Evolutionary conservation across 805 yeast genomes (phyloP), one percentile per base, ranked within the genome.

Genomic region (Wickerhamiella australiensis): DNA sequence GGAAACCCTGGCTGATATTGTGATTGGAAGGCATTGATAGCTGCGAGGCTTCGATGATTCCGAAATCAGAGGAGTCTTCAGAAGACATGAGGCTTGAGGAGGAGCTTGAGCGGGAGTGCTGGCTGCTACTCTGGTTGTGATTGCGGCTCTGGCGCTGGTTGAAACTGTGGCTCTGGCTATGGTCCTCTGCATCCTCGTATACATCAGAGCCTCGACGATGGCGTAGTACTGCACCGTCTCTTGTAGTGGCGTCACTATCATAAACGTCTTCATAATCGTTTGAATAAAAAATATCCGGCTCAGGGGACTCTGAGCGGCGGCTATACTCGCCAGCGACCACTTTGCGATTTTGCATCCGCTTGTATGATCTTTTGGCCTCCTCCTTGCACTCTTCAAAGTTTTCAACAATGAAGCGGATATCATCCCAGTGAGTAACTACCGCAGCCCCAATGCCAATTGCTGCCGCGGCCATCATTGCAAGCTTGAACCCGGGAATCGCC

Each of bases 371-470:
- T 26, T 6, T 5, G 3, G 20, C 27, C 36, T 15, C 38, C 22
- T 11, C 42, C n/a, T 38, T 38, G 42, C 25, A 22, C 21, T 38
- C 50, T 3, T 46, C 50, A 31, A 42, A 46, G 26, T 46, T 36
- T 22, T 41, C 50, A 3, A 17, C 22, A 23, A 47, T 22, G 42
- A 25, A n/a, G 17, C 25, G 25, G 38, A 48, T 36, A 17, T 42
- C 46, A 1, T 48, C 51, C 42, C 42, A 42, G 31, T 48, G 50
- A 25, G 17, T 7, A 22, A 13, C 17, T 6, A 42, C 25, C 59
- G 65, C 26, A 50, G 59, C 7, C 57, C 57, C 49, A 3, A 48
- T 46, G 9, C 47, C 51, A 15, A 17, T 25, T 3, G 42, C 50
- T 23, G 40, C 46, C 4, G 37, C 49, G 11, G 54, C 53, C 15